These are phyloP conservation scores for Microcyclosporella mali DNA, from an alignment of 2,329 filamentous ascomycete genomes.

Conservation along the genomic window DNA sequence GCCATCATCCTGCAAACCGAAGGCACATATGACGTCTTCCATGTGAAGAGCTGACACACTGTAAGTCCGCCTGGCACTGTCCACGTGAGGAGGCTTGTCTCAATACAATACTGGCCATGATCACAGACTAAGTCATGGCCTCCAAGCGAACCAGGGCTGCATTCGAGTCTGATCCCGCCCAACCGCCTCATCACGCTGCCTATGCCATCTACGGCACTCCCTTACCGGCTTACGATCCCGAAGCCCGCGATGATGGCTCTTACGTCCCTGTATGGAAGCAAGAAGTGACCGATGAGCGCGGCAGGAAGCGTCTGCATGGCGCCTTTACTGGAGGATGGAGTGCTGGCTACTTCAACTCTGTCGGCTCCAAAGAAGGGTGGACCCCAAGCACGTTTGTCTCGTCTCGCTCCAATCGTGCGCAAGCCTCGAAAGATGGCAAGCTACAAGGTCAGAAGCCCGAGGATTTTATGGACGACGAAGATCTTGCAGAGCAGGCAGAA, in stretches of 20 bases:
- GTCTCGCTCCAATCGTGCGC: slow-evolving; percentile 71
- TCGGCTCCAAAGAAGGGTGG: slow-evolving; percentile 98
- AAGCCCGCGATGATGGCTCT: slow-evolving; percentile 79
- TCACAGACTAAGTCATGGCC: slow-evolving; percentile 52
- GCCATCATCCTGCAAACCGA: too few relatives aligned
- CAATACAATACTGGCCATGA: slow-evolving; percentile 21
- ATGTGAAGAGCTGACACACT: too few relatives aligned
- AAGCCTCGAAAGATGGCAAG: slow-evolving; percentile 50
- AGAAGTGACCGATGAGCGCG: slow-evolving; percentile 88
- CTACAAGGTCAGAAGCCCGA: slow-evolving; percentile 60
- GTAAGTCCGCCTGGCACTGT: too few relatives aligned
- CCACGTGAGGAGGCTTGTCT: slow-evolving; percentile 13
- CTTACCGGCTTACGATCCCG: slow-evolving; percentile 68
- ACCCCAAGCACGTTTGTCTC: slow-evolving; percentile 87
- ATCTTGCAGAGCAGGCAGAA: slow-evolving; percentile 80
- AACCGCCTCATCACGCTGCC: slow-evolving; percentile 54
- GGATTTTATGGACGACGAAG: slow-evolving; percentile 98
- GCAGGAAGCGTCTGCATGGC: slow-evolving; percentile 84
- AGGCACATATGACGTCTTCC: too few relatives aligned
- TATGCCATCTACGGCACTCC: slow-evolving; percentile 80
- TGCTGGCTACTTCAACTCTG: slow-evolving; percentile 96
- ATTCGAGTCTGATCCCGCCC: slow-evolving; percentile 67
- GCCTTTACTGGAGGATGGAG: slow-evolving; percentile 96
- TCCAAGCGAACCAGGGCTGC: slow-evolving; percentile 71
- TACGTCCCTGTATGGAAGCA: slow-evolving; percentile 98